Evolutionary conservation across 192 early-diverging fungal genomes (phyloP).

Genomic region (Coemansia sp.): DNA sequence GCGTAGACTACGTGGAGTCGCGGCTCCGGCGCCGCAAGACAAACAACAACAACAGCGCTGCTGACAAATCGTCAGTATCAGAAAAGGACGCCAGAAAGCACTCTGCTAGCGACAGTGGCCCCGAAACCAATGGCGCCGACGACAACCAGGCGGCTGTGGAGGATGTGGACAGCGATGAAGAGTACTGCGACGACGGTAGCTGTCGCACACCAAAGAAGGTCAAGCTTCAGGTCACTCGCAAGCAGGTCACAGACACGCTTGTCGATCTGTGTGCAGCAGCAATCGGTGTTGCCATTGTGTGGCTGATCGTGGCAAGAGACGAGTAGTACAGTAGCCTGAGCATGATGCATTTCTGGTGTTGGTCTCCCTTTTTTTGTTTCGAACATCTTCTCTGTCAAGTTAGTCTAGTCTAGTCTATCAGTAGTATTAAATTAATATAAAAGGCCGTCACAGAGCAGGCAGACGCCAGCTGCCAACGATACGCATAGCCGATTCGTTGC

Average conservation of each 20-base stretch:
- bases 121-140: conserved; percentile 11
- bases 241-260: conserved; percentile 26
- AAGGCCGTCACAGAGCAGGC: conserved; percentile 28
- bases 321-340: not conserved
- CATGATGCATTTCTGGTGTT: not conserved
- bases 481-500: conserved; percentile 66
- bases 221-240: conserved; percentile 45
- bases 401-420: not conserved
- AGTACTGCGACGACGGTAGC: conserved; percentile 44
- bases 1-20: conserved; percentile 51
- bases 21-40: conserved; percentile 45
- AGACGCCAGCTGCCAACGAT: conserved; percentile 74
- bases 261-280: conserved; percentile 44
- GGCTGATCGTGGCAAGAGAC: conserved; percentile 32
- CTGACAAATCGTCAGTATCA: not conserved
- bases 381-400: not conserved
- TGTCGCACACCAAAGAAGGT: conserved; percentile 46
- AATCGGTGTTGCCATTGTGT: conserved; percentile 43
- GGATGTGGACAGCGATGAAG: conserved; percentile 55
- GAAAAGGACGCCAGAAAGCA: conserved; percentile 2
- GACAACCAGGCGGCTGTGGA: conserved; percentile 22
- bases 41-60: conserved; percentile 1
- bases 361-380: not conserved
- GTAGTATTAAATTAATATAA: not conserved
- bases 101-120: conserved; percentile 24